These are phyloP conservation scores for Halophytophthora batemanensis DNA, from an alignment of 352 stramenopile genomes.

Conservation along the genomic window DNA sequence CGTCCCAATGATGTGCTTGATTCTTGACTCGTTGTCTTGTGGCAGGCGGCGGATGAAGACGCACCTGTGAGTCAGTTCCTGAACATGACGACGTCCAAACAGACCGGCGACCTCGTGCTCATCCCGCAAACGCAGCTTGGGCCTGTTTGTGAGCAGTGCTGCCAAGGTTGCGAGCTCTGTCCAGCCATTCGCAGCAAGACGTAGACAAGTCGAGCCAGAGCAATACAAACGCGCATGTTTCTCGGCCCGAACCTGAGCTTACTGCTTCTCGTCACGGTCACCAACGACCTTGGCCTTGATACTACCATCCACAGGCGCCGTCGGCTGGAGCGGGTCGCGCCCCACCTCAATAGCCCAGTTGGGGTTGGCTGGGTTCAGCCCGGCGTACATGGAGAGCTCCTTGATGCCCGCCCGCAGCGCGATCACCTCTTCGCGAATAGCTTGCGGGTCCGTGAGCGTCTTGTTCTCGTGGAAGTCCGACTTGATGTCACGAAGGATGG, in stretches of 20 bases:
- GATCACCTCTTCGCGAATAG: constrained; percentile 67
- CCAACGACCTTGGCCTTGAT: constrained; percentile 53
- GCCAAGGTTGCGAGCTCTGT: constrained; percentile 51
- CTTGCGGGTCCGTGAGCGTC: constrained; percentile 46
- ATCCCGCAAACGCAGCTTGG: constrained; percentile 80
- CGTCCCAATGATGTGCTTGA: neutral
- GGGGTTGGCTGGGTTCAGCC: constrained; percentile 48
- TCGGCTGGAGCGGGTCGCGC: constrained; percentile 34
- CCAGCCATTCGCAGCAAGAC: constrained; percentile 18
- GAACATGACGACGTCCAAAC: constrained; percentile 68
- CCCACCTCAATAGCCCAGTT: constrained; percentile 77
- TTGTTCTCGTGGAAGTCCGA: constrained; percentile 82
- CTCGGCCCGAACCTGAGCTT: constrained; percentile 12
- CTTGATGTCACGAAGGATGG: constrained; percentile 83
- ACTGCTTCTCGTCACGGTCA: constrained; percentile 22
- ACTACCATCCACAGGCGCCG: constrained; percentile 10
- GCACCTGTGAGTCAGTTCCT: constrained; percentile 48
- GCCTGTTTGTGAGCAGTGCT: constrained; percentile 67
- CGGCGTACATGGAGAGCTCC: constrained; percentile 76
- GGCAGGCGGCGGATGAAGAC: constrained; percentile 45
- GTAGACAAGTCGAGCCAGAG: constrained; percentile 10
- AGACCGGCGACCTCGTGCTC: constrained; percentile 66
- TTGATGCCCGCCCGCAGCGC: constrained; percentile 66
- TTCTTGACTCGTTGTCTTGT: neutral
- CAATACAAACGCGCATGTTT: constrained; percentile 4